Evolutionary conservation across 192 early-diverging fungal species (phyloP), one percentile per base, ranked within the genome.

Genomic region (Chytriomyces sp.): DNA sequence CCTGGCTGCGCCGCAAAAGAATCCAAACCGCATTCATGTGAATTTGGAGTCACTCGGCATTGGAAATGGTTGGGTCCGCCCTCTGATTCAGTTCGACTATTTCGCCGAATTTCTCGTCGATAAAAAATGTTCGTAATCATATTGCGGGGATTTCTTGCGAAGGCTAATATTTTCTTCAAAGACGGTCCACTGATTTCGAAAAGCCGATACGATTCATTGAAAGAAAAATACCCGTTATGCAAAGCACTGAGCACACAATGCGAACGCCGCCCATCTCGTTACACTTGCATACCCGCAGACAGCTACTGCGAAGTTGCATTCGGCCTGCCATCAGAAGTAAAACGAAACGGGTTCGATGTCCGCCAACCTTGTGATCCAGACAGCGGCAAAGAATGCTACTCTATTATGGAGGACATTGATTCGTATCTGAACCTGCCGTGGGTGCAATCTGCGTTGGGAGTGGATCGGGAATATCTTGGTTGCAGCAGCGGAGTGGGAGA

Each of bases 1-100:
- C 82, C 82, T 92, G 61, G 84, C 69, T 78, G 69, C 69, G 26
- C 69, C 80, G 0, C 20, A 57, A 18, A 49, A 66, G 23, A 76
- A 81, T 24, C 69, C 64, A 24, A 57, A 50, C 35, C 57, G 74
- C 6, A 43, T 69, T 18, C 57, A 44, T 13, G 72, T 83, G 28
- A 76, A 83, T 16, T 59, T 83, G 70, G 64, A 2, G 13, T 82
- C 81, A n/a, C 45, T 82, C 28, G 81, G 91, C 46, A 93, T 97
- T 61, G 72, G 72, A 13, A 99, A 99, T 81, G 97, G 96, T 8
- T 83, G 94, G 79, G 93, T 93, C 3, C 95, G 98, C 61, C 94
- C 96, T 44, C 83, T 92, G 65, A 84, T 91, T 18, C 97, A 99
- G 86, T 96, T 92, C 84, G 89, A 93, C 82, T 90, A 93, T 77